Conservation (phyloP, 192 early-diverging fungal species). For the Martensiomyces pterosporus region DNA sequence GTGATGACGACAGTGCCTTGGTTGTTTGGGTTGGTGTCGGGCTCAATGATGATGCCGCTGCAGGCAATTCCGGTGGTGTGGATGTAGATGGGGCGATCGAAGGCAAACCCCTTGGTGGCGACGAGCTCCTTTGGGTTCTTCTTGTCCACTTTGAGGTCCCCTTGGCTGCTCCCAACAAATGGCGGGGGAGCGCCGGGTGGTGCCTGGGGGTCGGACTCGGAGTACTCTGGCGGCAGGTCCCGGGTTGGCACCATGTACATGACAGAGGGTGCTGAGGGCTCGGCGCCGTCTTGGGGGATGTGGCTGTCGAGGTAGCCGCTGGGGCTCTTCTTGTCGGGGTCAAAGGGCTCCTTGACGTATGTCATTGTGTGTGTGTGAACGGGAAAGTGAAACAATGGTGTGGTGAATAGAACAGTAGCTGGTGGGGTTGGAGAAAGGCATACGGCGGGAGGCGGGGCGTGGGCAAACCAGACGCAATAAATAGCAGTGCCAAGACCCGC, state of each 20-base stretch:
- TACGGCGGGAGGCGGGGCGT: too few species aligned
- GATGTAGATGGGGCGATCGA: constrained; percentile 28
- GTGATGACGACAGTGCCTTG: constrained; percentile 8
- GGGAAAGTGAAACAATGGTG: neutral
- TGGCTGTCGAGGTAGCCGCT: neutral
- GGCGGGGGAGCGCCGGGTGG: too few species aligned
- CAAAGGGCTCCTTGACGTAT: neutral
- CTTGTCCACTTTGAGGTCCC: constrained; percentile 12
- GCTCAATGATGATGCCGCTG: constrained; percentile 20
- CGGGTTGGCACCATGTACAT: neutral
- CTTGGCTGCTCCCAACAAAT: neutral
- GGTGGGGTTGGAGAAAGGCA: too few species aligned
- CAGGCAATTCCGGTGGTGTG: constrained; percentile 9
- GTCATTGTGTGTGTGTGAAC: constrained; percentile 3
- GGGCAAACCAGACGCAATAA: too few species aligned
- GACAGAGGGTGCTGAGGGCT: too few species aligned
- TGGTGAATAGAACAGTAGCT: neutral
- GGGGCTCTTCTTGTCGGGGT: neutral
- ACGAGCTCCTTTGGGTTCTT: constrained; percentile 19
- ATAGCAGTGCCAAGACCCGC: too few species aligned
- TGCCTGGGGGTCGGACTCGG: constrained; percentile 19
- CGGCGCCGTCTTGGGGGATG: neutral
- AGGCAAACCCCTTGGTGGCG: constrained; percentile 19
- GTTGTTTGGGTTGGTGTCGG: constrained; percentile 15
- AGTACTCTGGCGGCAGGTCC: constrained; percentile 30